Evolutionary conservation across 306 rosid genomes (phyloP), one percentile per base, ranked within the genome.

Genomic region (Lathyrus oleraceus): DNA sequence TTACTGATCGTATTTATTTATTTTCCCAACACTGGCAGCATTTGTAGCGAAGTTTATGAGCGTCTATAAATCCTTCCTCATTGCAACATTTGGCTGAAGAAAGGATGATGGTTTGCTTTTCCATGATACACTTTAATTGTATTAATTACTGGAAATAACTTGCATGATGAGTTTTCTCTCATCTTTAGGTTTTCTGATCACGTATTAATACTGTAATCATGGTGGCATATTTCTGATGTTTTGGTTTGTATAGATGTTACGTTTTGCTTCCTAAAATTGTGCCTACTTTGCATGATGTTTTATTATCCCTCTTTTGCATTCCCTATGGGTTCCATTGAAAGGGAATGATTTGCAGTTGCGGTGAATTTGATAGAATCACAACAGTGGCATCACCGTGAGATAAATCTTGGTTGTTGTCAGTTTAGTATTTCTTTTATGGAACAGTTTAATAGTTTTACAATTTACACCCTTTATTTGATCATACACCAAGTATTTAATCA

Each of bases 31-130:
- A 59, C 65, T 56, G 79, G 57, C 97, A 93, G 98, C 97, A 17
- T 93, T 93, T 73, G 96, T 90, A 83, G 98, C 97, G 4, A 93
- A 93, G 82, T 90, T 93, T 84, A 93, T 93, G 98, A 88, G 98
- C 84, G 74, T 88, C 39, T 90, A 90, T 65, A 93, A 90, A 73
- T 78, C 82, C 65, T 93, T 93, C 84, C 97, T 93, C 73, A 79
- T 93, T 57, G 78, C 94, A 13, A 84, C 97, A 38, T 90, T 93
- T 16, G 98, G 97, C 80, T 93, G 80, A 88, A 64, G 78, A 10
- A 14, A 27, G 11, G 12, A 35, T 13, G 65, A 67, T 43, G 72
- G 10, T 66, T 78, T 64, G 36, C 65, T 40, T 43, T 75, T 48
- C 40, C 54, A 23, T 64, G 69, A 67, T 63, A 20, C 71, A 12